These are phyloP conservation scores for Pyrenochaeta sp. DNA, from an alignment of 2,329 filamentous ascomycete genomes.

Conservation along the genomic window DNA sequence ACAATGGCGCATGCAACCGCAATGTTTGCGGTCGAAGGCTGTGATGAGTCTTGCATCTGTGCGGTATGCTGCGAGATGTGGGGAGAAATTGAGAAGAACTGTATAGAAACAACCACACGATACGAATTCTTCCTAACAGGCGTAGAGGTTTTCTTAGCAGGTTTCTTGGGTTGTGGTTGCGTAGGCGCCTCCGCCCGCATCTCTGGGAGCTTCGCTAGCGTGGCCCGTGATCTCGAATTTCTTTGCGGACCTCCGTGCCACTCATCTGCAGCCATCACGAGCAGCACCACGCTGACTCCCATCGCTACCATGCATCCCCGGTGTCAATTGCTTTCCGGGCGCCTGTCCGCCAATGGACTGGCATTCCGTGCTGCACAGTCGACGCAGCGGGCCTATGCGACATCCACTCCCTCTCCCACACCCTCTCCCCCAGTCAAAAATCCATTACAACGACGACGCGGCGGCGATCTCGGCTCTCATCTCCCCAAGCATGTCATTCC, in stretches of 20 bases:
- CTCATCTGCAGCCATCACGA: conserved; percentile 18
- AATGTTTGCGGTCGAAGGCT: conserved; percentile 66
- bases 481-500: conserved; percentile 46
- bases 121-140: no score
- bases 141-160: background rate
- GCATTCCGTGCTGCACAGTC: conserved; percentile 20
- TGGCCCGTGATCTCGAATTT: conserved; percentile 23
- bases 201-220: conserved; percentile 10
- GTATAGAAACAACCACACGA: background rate
- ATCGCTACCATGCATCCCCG: conserved; percentile 36
- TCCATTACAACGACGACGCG: conserved; percentile 36
- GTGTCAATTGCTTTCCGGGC: conserved; percentile 40
- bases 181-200: conserved; percentile 1
- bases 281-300: conserved; percentile 20
- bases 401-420: conserved; percentile 14
- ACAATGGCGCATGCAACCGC: conserved; percentile 78
- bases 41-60: conserved; percentile 48
- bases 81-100: background rate
- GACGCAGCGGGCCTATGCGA: conserved; percentile 38
- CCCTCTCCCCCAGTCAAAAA: conserved; percentile 29
- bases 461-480: conserved; percentile 47
- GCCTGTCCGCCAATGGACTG: conserved; percentile 17
- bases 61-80: background rate
- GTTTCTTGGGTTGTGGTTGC: background rate
- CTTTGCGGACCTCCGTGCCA: conserved; percentile 38